Evolutionary conservation across 1,284 basidiomycete species (phyloP).

Genomic region (Cryptococcus neoformans): DNA sequence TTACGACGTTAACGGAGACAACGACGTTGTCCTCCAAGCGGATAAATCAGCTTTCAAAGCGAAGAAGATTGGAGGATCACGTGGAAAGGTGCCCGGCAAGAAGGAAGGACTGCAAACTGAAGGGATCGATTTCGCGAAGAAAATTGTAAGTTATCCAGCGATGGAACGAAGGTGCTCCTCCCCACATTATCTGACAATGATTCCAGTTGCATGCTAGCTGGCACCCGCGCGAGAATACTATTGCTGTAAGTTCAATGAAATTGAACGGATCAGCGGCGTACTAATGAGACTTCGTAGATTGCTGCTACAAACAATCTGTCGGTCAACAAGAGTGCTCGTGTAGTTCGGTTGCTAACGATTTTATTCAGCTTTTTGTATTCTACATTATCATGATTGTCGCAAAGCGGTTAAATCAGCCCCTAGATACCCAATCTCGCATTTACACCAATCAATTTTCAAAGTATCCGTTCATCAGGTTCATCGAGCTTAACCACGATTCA

Average conservation of each 20-base stretch:
- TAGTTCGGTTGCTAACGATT: conserved; percentile 7
- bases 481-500: too few relatives aligned
- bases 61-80: conserved; percentile 87
- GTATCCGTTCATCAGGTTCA: background rate
- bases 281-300: conserved; percentile 58
- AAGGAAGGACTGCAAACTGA: conserved; percentile 86
- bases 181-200: too few relatives aligned
- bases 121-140: conserved; percentile 97
- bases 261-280: too few relatives aligned
- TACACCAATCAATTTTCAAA: conserved; percentile 6
- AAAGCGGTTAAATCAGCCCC: too few relatives aligned
- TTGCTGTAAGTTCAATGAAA: conserved; percentile 64
- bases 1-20: conserved; percentile 87
- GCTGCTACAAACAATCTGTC: conserved; percentile 93
- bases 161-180: too few relatives aligned
- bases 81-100: conserved; percentile 70
- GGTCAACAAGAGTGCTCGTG: conserved; percentile 20
- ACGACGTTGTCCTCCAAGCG: conserved; percentile 92
- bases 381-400: conserved; percentile 38
- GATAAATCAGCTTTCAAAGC: conserved; percentile 99
- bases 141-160: conserved; percentile 62
- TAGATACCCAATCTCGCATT: background rate
- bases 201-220: conserved; percentile 58
- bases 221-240: conserved; percentile 97
- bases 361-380: conserved; percentile 46